Conservation (phyloP, 2,329 filamentous ascomycete genomes). For the Aspergillus sp. region DNA sequence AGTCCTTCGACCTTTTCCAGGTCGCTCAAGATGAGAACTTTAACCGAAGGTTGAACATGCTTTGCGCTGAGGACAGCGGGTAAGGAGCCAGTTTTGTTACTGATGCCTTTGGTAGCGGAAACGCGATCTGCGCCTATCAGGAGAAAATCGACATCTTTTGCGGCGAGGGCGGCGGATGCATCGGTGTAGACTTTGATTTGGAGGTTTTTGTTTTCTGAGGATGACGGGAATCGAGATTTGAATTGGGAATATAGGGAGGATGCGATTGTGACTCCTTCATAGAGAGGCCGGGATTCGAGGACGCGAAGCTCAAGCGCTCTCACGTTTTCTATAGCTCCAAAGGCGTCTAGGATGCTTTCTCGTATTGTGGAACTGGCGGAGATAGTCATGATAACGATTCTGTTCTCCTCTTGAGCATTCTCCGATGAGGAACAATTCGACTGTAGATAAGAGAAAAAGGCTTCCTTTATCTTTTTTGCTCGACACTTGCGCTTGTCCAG, state of each 20-base stretch:
- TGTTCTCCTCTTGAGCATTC: slow-evolving; percentile 3
- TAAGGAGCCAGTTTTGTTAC: slow-evolving; percentile 61
- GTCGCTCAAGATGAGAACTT: slow-evolving; percentile 52
- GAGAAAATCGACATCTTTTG: slow-evolving; percentile 48
- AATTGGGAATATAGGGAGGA: slow-evolving; percentile 26
- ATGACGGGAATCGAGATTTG: slow-evolving; percentile 11
- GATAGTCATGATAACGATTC: slow-evolving; percentile 51
- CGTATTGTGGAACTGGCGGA: slow-evolving; percentile 58
- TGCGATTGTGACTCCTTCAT: slow-evolving; percentile 56
- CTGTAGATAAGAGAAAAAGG: slow-evolving; percentile 21
- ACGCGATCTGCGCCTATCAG: slow-evolving; percentile 61
- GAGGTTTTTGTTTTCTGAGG: slow-evolving; percentile 16
- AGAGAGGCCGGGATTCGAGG: slow-evolving; percentile 61
- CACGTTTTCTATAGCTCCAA: slow-evolving; percentile 25
- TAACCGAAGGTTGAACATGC: slow-evolving; percentile 40
- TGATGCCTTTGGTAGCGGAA: slow-evolving; percentile 50
- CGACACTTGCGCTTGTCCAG: slow-evolving; percentile 16
- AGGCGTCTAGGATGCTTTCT: slow-evolving; percentile 41
- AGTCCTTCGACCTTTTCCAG: slow-evolving; percentile 53
- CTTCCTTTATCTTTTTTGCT: slow-evolving; percentile 16
- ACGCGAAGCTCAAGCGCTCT: slow-evolving; percentile 49
- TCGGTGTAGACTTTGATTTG: slow-evolving; percentile 52
- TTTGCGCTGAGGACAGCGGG: slow-evolving; percentile 52
- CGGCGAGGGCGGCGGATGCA: slow-evolving; percentile 51
- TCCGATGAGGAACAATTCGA: slow-evolving; percentile 6